Conservation (phyloP, 2,329 filamentous ascomycete genomes). For the Leptographium procerum region DNA sequence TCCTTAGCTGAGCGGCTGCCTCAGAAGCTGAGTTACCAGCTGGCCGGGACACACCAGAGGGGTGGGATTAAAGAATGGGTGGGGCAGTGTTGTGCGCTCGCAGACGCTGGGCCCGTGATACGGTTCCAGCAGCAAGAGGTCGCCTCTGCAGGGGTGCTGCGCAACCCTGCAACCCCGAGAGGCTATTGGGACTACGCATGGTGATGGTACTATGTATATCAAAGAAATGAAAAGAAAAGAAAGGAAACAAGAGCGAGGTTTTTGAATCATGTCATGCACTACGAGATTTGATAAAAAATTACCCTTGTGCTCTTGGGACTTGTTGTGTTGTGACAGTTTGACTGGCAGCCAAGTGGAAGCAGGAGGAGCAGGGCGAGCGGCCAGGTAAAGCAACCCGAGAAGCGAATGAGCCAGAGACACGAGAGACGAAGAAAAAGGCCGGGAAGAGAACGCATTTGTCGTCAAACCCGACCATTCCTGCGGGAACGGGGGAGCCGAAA, state of each 20-base stretch:
- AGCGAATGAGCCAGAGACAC: background rate
- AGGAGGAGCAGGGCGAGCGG: too few species aligned
- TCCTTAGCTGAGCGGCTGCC: background rate
- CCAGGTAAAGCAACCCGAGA: background rate
- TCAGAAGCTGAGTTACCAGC: background rate
- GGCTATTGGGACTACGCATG: background rate
- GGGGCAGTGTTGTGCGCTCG: background rate
- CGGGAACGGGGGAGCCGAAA: conserved; percentile 4
- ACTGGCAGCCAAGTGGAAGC: too few species aligned
- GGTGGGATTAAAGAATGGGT: background rate
- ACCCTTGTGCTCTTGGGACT: too few species aligned
- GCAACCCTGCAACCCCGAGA: background rate
- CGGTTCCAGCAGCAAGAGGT: background rate
- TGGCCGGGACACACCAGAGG: background rate
- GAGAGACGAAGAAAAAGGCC: too few species aligned
- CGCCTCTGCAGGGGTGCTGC: background rate
- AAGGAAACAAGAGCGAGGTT: too few species aligned
- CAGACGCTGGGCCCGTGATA: background rate
- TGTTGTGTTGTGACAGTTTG: too few species aligned
- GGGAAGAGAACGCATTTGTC: too few species aligned
- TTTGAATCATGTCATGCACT: too few species aligned
- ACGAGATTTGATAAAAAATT: too few species aligned
- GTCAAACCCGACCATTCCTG: background rate
- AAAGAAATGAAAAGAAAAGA: background rate
- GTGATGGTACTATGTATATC: background rate